A percentile compares a stretch with the other conserved stretches of the same genome.
These are phyloP conservation scores for Cercospora beticola DNA, from an alignment of 2,329 filamentous ascomycete genomes.

Conservation along the genomic window DNA sequence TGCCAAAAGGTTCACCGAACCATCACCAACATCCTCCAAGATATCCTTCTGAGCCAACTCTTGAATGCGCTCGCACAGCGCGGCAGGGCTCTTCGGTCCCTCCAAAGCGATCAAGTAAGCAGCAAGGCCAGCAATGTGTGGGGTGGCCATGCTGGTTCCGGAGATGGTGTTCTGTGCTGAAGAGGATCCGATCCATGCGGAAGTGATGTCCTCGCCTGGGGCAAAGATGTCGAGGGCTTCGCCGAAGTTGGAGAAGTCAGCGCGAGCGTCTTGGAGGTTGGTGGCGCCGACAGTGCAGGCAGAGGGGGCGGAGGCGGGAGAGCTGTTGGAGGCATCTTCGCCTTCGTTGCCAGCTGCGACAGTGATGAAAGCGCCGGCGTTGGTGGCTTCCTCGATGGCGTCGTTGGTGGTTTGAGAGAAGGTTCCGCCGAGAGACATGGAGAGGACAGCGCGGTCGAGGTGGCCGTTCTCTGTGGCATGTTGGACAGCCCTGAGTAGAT, in stretches of 20 bases:
- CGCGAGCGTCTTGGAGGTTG: conserved; percentile 32
- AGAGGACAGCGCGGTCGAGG: conserved; percentile 54
- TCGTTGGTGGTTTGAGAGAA: conserved; percentile 41
- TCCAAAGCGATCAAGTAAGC: conserved; percentile 23
- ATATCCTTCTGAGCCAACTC: conserved; percentile 13
- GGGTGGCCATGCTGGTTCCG: conserved; percentile 48
- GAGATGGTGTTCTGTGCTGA: conserved; percentile 49
- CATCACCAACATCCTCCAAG: conserved; percentile 11
- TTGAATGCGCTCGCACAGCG: conserved; percentile 17
- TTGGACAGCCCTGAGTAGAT: conserved; percentile 34
- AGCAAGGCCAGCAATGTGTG: conserved; percentile 29
- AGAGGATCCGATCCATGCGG: conserved; percentile 49
- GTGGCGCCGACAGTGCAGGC: conserved; percentile 42
- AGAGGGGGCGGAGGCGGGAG: conserved; percentile 40
- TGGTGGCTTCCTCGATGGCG: conserved; percentile 40
- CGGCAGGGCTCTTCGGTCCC: conserved; percentile 10
- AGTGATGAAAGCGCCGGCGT: conserved; percentile 42
- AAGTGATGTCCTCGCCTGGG: conserved; percentile 54
- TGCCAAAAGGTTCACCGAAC: conserved; percentile 19
- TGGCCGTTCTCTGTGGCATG: conserved; percentile 72
- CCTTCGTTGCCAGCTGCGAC: conserved; percentile 41
- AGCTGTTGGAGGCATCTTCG: conserved; percentile 31
- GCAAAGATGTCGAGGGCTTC: conserved; percentile 42
- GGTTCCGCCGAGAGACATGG: conserved; percentile 45
- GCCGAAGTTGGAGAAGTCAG: conserved; percentile 44